Evolutionary conservation across 2,329 filamentous ascomycete genomes (phyloP), one percentile per base, ranked within the genome.

Genomic region (Arthrobotrys entomopaga): DNA sequence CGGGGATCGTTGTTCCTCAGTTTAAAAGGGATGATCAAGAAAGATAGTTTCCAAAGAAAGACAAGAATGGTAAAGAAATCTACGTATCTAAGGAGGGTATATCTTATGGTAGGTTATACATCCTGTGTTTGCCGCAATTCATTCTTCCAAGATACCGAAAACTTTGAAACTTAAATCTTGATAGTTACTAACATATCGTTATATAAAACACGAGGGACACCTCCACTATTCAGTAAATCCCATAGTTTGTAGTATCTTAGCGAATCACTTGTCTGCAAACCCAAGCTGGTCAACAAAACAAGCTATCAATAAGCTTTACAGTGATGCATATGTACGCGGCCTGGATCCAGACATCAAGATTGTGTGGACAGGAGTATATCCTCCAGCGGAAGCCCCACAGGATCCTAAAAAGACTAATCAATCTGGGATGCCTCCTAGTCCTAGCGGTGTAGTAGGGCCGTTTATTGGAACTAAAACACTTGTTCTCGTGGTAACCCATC

Each of bases 301-400:
- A 38, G 57, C 57, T n/a, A 24, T 60, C 11, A 13, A 50, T 4
- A 50, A 60, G 19, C 57, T 60, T 20, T 60, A 60, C 19, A 20
- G 2, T n/a, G 57, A 60, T 22, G 57, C 57, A 7, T 60, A 60
- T 22, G 10, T 24, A 15, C 19, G 57, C 29, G 40, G 3, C 7
- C 7, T 3, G 10, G 50, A 34, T 13, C 8, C 10, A 5, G 42
- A 50, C 10, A 20, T 60, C 13, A 49, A 48, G 20, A 11, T 50
- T 16, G 42, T 38, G 3, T 60, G 57, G 57, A 60, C 57, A 3
- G 57, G 57, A n/a, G 48, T 50, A 46, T 46, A 46, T 46, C 26
- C 29, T 34, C 29, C n/a, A n/a, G 2, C 1, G 29, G 10, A 34
- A 34, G 10, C 7, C 1, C 29, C 29, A 34, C 2, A 34, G 10